A percentile compares a stretch with the other conserved stretches of the same genome.
Conservation (phyloP, 1,284 basidiomycete genomes). For the Exobasidium cylindrosporum region DNA sequence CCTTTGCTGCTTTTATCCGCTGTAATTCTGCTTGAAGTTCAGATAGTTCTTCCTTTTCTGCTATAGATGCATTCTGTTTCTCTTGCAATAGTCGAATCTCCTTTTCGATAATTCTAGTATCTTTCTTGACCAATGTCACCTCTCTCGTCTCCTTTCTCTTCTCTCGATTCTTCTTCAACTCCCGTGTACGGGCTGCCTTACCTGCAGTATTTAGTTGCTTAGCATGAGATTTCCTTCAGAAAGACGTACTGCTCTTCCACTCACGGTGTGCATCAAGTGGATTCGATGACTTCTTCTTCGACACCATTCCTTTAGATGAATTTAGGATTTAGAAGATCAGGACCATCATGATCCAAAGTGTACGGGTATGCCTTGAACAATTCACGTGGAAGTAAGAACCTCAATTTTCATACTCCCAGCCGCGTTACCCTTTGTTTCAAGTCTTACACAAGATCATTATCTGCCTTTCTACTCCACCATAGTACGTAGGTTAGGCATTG, state of each 20-base stretch:
- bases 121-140: slow-evolving; percentile 11
- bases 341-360: too few relatives aligned
- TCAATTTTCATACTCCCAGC: too few relatives aligned
- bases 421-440: too few relatives aligned
- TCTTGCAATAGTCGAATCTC: slow-evolving; percentile 8
- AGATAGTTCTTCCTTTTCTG: slow-evolving; percentile 8
- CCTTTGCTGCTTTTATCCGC: slow-evolving; percentile 22
- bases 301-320: too few relatives aligned
- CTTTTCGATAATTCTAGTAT: slow-evolving; percentile 4
- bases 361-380: too few relatives aligned
- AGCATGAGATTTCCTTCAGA: background rate
- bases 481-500: too few relatives aligned
- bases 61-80: background rate
- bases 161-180: slow-evolving; percentile 47
- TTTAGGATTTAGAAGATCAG: too few relatives aligned
- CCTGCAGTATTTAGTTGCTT: slow-evolving; percentile 15
- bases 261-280: slow-evolving; percentile 11
- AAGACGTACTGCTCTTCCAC: slow-evolving; percentile 5
- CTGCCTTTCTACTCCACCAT: too few relatives aligned
- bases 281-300: background rate
- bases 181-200: slow-evolving; percentile 43
- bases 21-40: slow-evolving; percentile 23
- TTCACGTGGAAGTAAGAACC: too few relatives aligned
- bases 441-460: too few relatives aligned
- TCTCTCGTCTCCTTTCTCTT: slow-evolving; percentile 45